A percentile compares a stretch with the other conserved stretches of the same genome.
phyloP scores from a whole-genome alignment of 371 early-diverging fungal species.

The Mortierella sp. region DNA sequence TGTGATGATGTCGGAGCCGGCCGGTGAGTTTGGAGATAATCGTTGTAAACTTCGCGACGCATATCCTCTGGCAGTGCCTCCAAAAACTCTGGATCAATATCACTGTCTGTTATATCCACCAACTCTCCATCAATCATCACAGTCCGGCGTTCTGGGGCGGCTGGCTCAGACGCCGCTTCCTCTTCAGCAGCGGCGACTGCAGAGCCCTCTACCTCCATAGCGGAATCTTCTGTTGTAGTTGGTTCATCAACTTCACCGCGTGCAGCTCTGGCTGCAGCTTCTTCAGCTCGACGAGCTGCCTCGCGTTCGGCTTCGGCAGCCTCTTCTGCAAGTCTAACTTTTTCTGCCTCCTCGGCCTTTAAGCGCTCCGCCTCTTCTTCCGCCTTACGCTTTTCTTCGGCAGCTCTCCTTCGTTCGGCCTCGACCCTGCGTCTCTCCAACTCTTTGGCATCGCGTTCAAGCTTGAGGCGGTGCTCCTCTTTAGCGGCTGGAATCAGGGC shows the following conservation, averaged over 20 bases:
- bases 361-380: conserved; percentile 64
- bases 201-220: conserved; percentile 59
- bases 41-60: conserved; percentile 91
- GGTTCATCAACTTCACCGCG: conserved; percentile 54
- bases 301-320: conserved; percentile 40
- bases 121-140: conserved; percentile 78
- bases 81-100: conserved; percentile 95
- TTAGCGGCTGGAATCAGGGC: conserved; percentile 80
- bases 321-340: conserved; percentile 36
- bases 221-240: conserved; percentile 47
- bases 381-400: conserved; percentile 66
- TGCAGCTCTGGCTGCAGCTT: conserved; percentile 40
- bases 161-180: conserved; percentile 57
- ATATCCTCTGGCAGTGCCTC: conserved; percentile 97
- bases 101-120: conserved; percentile 94
- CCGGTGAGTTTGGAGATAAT: conserved; percentile 74
- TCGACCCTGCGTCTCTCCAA: conserved; percentile 68
- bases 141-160: conserved; percentile 36
- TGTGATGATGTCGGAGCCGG: conserved; percentile 38
- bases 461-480: conserved; percentile 65
- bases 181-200: conserved; percentile 22
- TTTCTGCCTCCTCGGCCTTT: conserved; percentile 54
- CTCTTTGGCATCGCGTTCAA: conserved; percentile 63
- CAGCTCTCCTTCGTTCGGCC: conserved; percentile 60
- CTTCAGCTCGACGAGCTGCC: conserved; percentile 27